Percentiles rank a stretch among this genome's conserved stretches.
Conservation (phyloP, 805 yeast species). For the Suhomyces prunicola region DNA sequence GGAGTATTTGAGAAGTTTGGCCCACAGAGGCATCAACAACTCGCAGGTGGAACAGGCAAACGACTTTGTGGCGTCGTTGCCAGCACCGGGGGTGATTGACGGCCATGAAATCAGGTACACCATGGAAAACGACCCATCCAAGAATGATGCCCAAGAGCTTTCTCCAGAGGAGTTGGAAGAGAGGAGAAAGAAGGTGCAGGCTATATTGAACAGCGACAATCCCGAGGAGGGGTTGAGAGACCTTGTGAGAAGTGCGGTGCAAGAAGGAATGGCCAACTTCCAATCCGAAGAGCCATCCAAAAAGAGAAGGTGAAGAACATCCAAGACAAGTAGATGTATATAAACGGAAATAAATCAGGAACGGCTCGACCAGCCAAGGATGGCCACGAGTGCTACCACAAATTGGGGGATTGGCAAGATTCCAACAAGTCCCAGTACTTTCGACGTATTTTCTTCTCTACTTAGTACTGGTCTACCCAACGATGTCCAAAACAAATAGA, state of each 20-base stretch:
- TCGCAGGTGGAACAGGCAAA: slow-evolving; percentile 12
- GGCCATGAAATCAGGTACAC: slow-evolving; percentile 58
- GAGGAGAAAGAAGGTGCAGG: slow-evolving; percentile 62
- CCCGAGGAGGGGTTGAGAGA: slow-evolving; percentile 76
- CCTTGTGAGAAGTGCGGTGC: slow-evolving; percentile 63
- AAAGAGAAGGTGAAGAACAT: slow-evolving; percentile 28
- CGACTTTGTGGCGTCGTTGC: slow-evolving; percentile 23
- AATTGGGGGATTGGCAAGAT: too few species aligned
- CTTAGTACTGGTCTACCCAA: too few species aligned
- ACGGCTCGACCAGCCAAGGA: too few species aligned
- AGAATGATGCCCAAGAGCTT: slow-evolving; percentile 30
- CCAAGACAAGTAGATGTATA: background rate
- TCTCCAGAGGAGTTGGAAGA: slow-evolving; percentile 48
- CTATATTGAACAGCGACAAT: slow-evolving; percentile 72
- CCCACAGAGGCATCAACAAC: slow-evolving; percentile 25
- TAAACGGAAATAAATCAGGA: too few species aligned
- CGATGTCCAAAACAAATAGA: too few species aligned
- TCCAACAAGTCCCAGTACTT: too few species aligned
- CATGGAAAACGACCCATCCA: slow-evolving; percentile 42
- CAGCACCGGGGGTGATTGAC: slow-evolving; percentile 36
- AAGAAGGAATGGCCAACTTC: slow-evolving; percentile 46
- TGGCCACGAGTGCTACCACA: too few species aligned
- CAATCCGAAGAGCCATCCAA: slow-evolving; percentile 23
- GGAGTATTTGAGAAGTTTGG: slow-evolving; percentile 52
- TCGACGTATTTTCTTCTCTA: too few species aligned